Evolutionary conservation across 805 yeast species (phyloP), one percentile per base, ranked within the genome.

Genomic region (Clavispora phyllophila): DNA sequence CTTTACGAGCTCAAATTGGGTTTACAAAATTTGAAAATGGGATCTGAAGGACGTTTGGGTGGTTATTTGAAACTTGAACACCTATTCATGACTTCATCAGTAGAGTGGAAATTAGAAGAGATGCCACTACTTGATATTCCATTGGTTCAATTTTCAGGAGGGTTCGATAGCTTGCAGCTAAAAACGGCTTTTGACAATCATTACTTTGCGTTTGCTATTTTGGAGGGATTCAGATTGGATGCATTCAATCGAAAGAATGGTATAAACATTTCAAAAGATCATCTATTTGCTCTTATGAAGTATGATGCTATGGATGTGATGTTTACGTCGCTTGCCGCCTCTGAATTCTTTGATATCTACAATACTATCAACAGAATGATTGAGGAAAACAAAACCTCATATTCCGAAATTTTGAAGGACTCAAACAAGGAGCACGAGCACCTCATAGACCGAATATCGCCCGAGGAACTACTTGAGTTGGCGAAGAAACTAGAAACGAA

Each of bases 181-280:
- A 84, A 84, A 54, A 65, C 82, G 4, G 81, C 89, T 0, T 80
- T 91, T 53, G 98, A 93, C 58, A 88, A 81, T 58, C 96, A 91
- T 57, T 78, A 87, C 14, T 89, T 93, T 59, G 75, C 87, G 26
- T 75, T 91, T 36, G 77, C 81, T 2, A 70, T 72, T 13, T 59
- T 84, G 17, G 61, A 68, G 6, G 63, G 66, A 1, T 64, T 79
- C 20, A 64, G 72, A 10, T 61, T 84, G 13, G 79, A 78, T 20
- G 66, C 88, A 15, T 82, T 75, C 58, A 93, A 91, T 58, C 87
- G 84, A 53, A 77, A 79, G 50, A 82, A 75, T 37, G 70, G 66
- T 38, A 50, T 61, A 15, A 69, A 68, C 22, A 57, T 70, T 18
- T 61, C 68, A 37, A 76, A 79, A 20, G 96, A 89, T 57, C 76